Evolutionary conservation across 306 rosid genomes (phyloP).

Genomic region (Fragaria ananassa): DNA sequence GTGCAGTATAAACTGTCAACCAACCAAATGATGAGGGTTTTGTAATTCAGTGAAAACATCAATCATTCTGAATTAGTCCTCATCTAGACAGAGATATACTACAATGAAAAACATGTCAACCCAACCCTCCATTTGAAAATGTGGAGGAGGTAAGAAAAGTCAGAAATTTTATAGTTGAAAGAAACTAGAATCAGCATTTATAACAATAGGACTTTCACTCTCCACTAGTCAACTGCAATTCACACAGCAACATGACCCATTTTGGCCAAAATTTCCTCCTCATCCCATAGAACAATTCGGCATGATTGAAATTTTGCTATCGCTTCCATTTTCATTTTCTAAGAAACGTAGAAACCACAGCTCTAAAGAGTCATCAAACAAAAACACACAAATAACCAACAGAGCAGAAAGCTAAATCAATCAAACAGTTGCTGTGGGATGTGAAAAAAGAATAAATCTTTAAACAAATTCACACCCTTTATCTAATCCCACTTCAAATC

Average conservation of each 20-base stretch:
- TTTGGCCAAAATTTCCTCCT: background rate
- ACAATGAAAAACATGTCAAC: conserved; percentile 1
- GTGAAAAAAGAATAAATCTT: background rate
- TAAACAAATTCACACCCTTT: conserved; percentile 11
- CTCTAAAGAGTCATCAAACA: background rate
- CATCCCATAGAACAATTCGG: background rate
- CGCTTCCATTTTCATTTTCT: background rate
- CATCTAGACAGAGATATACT: background rate
- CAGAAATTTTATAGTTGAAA: background rate
- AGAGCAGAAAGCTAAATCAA: conserved; percentile 9
- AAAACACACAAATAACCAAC: background rate
- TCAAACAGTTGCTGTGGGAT: background rate
- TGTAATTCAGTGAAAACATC: background rate
- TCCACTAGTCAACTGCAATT: background rate
- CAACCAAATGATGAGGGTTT: background rate
- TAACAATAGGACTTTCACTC: background rate
- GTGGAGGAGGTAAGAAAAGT: background rate
- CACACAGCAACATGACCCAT: background rate
- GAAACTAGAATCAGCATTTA: background rate
- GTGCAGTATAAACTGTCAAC: background rate
- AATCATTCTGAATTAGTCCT: background rate
- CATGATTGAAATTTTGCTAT: background rate
- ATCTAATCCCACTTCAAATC: conserved; percentile 3
- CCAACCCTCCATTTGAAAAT: background rate
- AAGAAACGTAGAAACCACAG: conserved; percentile 2